These are phyloP conservation scores for Trametes coccinea DNA, from an alignment of 768 basidiomycete species.

Conservation along the genomic window DNA sequence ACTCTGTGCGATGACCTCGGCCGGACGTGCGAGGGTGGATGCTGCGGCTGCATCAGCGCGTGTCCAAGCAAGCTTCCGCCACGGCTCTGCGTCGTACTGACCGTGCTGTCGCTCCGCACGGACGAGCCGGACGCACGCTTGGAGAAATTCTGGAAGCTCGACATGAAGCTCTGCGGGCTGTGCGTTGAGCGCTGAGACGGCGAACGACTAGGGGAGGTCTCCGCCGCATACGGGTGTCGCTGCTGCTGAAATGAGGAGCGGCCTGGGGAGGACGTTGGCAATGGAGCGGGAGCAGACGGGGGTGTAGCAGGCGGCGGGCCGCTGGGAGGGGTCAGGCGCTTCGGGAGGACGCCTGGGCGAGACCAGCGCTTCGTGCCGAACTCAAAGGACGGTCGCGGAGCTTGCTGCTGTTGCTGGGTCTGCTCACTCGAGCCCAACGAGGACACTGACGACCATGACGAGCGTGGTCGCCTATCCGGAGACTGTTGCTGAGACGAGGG, in stretches of 20 bases:
- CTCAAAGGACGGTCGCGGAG: constrained; percentile 18
- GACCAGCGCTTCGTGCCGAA: constrained; percentile 33
- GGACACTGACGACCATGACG: constrained; percentile 27
- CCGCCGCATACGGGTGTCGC: constrained; percentile 31
- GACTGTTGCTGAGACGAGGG: constrained; percentile 4
- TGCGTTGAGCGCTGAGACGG: constrained; percentile 26
- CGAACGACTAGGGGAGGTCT: constrained; percentile 22
- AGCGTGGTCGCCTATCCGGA: constrained; percentile 13
- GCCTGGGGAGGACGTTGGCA: constrained; percentile 11
- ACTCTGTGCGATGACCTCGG: constrained; percentile 45
- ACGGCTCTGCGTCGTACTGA: constrained; percentile 27
- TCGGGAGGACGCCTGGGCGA: constrained; percentile 42
- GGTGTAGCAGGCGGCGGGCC: constrained; percentile 59
- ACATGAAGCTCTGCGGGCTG: constrained; percentile 27
- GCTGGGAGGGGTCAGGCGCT: constrained; percentile 55
- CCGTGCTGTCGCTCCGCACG: constrained; percentile 28
- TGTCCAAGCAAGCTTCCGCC: constrained; percentile 20
- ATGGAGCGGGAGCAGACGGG: constrained; percentile 12
- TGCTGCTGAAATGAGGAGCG: constrained; percentile 21
- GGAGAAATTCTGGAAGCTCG: constrained; percentile 29
- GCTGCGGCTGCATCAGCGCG: constrained; percentile 30
- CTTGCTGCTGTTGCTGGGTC: constrained; percentile 10
- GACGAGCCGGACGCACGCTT: constrained; percentile 33
- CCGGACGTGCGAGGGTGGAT: constrained; percentile 27
- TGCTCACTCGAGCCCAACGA: constrained; percentile 27